Base-by-base conservation (phyloP, 2,329 filamentous ascomycete genomes). In the Botrytis pseudocinerea region DNA sequence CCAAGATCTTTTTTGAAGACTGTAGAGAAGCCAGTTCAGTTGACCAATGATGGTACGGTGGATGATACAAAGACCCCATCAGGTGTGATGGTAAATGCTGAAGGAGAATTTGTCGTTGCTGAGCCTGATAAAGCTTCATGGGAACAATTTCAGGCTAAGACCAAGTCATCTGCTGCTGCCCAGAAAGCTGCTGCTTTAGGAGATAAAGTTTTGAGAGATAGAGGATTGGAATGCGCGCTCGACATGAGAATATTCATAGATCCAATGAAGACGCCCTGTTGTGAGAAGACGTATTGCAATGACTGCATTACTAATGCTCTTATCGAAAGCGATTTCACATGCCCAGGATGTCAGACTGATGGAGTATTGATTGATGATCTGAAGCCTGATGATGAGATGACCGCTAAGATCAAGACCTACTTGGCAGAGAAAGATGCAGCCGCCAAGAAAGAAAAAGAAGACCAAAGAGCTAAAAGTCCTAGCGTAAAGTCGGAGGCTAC, bases 261-360 rank as follows among this genome's bases (percentile, higher is more conserved):
- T 83, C 95, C 96, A 88, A 96, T 97, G 88, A 97, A 97, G 89
- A 98, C 96, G 81, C 95, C 96, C 78, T 99, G 96, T 89, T 99
- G 96, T 87, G 90, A 93, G 85, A 97, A 93, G 89, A 98, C 95
- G 82, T 99, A 97, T 87, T 99, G 96, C 88, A 96, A 96, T 89
- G 94, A 98, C 83, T 99, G 96, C 92, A 98, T 99, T 85, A 97
- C 96, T 83, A 97, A 97, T 89, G 93, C 95, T 84, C 91, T 99
- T 84, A 95, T 98, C 85, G 95, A 98, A 87, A 96, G 92, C 89
- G 96, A 99, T 88, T 94, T 99, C 84, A 87, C 95, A 83, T 99
- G 96, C 84, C 96, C 96, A 76, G 91, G 91, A 78, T 99, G 96
- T 86, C 90, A 93, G 84, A 92, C 92, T 76, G 94, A 97, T 82